A percentile compares a stretch with the other conserved stretches of the same genome.
Conservation (phyloP, 441 rosid species). For the Aquilaria agallochum region DNA sequence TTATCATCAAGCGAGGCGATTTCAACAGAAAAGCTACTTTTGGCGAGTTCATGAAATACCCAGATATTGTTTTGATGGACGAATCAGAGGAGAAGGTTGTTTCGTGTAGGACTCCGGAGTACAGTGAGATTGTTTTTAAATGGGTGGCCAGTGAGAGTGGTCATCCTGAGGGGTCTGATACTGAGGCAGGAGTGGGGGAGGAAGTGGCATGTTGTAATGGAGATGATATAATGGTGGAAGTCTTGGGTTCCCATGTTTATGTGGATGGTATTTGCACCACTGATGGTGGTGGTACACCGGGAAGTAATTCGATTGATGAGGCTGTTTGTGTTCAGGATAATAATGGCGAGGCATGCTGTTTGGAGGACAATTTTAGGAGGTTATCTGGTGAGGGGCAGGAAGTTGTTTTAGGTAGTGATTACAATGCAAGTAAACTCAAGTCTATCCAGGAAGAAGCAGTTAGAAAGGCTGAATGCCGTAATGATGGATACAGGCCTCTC, state of each 20-base stretch:
- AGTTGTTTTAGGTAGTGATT: not conserved
- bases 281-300: conserved; percentile 22
- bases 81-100: conserved; percentile 21
- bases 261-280: conserved; percentile 38
- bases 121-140: conserved; percentile 24
- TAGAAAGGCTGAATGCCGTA: conserved; percentile 3
- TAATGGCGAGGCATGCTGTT: conserved; percentile 8
- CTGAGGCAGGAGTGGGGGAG: conserved; percentile 16
- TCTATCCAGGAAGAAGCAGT: not conserved
- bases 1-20: too few relatives aligned
- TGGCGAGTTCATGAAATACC: too few relatives aligned
- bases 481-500: not conserved
- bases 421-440: not conserved
- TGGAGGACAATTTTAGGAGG: conserved; percentile 13
- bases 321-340: conserved; percentile 12
- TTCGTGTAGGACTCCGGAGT: conserved; percentile 18
- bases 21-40: too few relatives aligned
- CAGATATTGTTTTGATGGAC: too few relatives aligned
- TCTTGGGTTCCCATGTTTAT: conserved; percentile 35
- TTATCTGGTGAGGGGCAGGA: not conserved
- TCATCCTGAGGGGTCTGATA: conserved; percentile 2
- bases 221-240: conserved; percentile 39
- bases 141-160: too few relatives aligned
- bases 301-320: conserved; percentile 20
- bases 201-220: conserved; percentile 29